phyloP scores from a whole-genome alignment of 257 asterid genomes.

The Solanum stenotomum region DNA sequence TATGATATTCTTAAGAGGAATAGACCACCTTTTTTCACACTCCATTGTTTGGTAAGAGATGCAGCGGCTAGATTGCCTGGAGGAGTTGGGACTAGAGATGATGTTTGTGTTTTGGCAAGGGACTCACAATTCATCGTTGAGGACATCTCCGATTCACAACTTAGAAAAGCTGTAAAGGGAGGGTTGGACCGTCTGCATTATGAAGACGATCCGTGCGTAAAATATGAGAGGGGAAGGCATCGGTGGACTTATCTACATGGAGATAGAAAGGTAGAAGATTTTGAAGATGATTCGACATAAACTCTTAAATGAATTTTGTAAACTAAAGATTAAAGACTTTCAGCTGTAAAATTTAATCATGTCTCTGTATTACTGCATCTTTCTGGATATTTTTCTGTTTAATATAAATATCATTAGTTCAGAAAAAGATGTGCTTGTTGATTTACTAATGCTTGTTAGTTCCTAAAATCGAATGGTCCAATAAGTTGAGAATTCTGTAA shows the following conservation, averaged over 20 bases:
- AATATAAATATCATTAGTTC: too few relatives aligned
- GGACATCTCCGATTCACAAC: conserved; percentile 79
- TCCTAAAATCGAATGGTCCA: too few relatives aligned
- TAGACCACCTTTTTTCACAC: conserved; percentile 85
- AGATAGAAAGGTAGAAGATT: conserved; percentile 90
- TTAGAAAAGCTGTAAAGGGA: conserved; percentile 83
- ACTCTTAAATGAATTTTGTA: background rate
- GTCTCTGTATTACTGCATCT: too few relatives aligned
- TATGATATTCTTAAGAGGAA: conserved; percentile 85
- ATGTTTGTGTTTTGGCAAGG: conserved; percentile 77
- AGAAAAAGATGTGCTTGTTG: too few relatives aligned
- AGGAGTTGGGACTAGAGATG: conserved; percentile 86
- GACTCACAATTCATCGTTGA: conserved; percentile 90
- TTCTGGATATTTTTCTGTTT: too few relatives aligned
- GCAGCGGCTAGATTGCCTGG: conserved; percentile 98
- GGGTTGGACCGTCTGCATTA: conserved; percentile 90
- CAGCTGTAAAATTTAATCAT: too few relatives aligned
- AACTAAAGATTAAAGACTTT: too few relatives aligned
- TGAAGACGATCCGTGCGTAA: conserved; percentile 92
- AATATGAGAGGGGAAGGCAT: conserved; percentile 32
- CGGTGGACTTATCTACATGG: conserved; percentile 51
- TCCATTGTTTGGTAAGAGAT: conserved; percentile 87
- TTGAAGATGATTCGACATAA: conserved; percentile 80
- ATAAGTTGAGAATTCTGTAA: too few relatives aligned
- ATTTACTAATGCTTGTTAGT: too few relatives aligned